Conservation (phyloP, 106 monocot genomes). For the Phalaenopsis aphrodite region DNA sequence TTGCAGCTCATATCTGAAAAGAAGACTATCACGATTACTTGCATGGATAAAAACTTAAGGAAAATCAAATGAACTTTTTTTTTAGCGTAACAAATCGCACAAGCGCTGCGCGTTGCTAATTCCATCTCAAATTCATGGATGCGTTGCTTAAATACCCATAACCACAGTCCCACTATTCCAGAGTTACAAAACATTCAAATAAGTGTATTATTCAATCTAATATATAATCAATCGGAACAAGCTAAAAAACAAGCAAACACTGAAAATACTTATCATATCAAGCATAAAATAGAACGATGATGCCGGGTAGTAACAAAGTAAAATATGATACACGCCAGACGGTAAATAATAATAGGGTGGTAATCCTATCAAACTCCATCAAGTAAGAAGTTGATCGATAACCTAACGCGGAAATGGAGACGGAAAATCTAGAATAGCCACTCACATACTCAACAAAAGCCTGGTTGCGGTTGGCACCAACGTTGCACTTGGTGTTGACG, state of each 20-base stretch:
- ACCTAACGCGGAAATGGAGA: background rate
- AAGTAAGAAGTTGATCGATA: background rate
- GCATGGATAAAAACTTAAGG: background rate
- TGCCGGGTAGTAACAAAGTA: background rate
- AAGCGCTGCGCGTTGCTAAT: background rate
- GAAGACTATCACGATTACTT: background rate
- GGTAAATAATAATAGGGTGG: background rate
- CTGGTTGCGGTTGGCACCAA: constrained; percentile 92
- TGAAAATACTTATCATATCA: background rate
- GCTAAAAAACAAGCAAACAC: background rate
- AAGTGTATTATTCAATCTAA: background rate
- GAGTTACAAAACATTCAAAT: background rate
- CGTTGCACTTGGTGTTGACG: constrained; percentile 90
- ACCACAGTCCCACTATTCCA: background rate
- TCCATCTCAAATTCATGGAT: background rate
- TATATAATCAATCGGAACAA: background rate
- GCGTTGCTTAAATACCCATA: background rate
- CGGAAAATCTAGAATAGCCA: background rate
- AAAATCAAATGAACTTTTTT: background rate
- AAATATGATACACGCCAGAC: background rate
- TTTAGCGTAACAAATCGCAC: background rate
- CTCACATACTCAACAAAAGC: constrained; percentile 89
- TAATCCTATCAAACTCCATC: background rate
- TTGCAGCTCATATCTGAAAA: background rate
- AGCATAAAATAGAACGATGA: background rate